Base-by-base conservation (phyloP, 768 basidiomycete genomes). In the Galerina marginata region DNA sequence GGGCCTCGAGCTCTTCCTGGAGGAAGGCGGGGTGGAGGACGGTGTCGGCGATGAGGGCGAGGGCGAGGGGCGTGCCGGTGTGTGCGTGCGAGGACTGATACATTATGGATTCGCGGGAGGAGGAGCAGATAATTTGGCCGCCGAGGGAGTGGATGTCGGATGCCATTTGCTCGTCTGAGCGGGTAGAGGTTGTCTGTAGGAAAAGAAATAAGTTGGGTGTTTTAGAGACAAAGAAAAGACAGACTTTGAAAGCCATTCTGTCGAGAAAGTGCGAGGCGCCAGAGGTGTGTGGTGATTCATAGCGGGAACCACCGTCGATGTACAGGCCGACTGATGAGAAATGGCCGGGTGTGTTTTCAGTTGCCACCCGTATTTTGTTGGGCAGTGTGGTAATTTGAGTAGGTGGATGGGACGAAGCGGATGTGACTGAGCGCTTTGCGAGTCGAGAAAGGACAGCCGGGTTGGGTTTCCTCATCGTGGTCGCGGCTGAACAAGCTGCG, bases 1-100 rank as follows among this genome's bases (percentile, higher is more conserved):
- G 93, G 5, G 85, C 84, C 26, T 87, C 86, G 44, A 99, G 78
- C 75, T 99, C 97, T 54, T 92, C 91, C 0, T 79, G 75, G 16
- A 84, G 73, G 72, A 97, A 88, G 1, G 86, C 77, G 9, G 97
- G 86, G 69, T 93, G 86, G 56, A 90, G 81, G 50, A 93, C 88
- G 14, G 96, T 96, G 74, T 98, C 96, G 37, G 96, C 86, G 60
- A 99, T 93, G 62, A 99, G 85, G 26, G 91, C 90, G 51, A 99
- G 72, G 10, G 95, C 94, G 6, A 87, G 81, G 1, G 92, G 87
- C 2, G 95, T 93, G 42, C 87, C 87, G 61, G 87, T 80, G 65
- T 94, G 88, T 70, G 95, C 96, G 72, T 96, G 91, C 40, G 95
- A 93, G 10, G 96, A 96, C 75, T 99, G 97, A 72, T 99, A 99